Conservation (phyloP, 306 rosid genomes). For the Ammopiptanthus mongolicus region DNA sequence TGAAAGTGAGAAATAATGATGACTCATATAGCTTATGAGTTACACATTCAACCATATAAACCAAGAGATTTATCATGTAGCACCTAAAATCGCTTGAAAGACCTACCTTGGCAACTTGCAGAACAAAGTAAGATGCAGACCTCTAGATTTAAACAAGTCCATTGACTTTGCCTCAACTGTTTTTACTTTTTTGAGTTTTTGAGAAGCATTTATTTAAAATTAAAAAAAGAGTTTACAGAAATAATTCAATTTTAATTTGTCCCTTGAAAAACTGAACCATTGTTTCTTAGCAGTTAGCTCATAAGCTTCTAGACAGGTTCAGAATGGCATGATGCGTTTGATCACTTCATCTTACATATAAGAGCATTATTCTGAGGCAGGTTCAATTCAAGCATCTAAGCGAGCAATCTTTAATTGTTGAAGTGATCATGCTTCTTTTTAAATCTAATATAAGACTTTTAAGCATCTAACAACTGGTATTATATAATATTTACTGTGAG, state of each 20-base stretch:
- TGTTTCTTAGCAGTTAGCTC: slow-evolving; percentile 10
- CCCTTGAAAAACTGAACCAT: neutral
- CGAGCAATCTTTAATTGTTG: neutral
- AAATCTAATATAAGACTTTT: neutral
- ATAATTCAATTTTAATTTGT: neutral
- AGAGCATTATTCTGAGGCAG: neutral
- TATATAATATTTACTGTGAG: neutral
- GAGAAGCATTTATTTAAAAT: neutral
- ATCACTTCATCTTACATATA: neutral
- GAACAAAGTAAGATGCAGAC: neutral
- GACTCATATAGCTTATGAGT: no score
- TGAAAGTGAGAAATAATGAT: neutral
- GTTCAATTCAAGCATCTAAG: neutral
- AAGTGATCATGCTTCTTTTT: neutral
- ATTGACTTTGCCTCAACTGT: neutral
- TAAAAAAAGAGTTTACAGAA: neutral
- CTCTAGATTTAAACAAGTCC: neutral
- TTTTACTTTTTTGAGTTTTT: neutral
- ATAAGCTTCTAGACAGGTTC: neutral
- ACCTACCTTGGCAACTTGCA: neutral
- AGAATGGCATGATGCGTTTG: neutral
- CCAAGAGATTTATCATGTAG: no score
- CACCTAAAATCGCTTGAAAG: neutral
- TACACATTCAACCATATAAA: no score
- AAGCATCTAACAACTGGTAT: neutral